Conservation (phyloP, 768 basidiomycete species). For the Trametes sanguinea region DNA sequence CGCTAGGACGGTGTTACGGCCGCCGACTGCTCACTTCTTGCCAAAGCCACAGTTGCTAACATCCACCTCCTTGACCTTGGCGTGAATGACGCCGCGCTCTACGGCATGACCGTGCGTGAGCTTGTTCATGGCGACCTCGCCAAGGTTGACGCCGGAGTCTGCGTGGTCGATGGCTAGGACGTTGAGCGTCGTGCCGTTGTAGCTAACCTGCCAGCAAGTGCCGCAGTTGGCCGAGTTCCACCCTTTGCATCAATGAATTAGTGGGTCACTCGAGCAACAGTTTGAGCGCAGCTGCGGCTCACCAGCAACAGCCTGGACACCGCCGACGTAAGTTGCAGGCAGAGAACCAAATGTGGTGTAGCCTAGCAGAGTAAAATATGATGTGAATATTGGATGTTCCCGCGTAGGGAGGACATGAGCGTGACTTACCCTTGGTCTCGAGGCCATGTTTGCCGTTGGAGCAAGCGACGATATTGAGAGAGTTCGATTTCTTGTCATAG, state of each 20-base stretch:
- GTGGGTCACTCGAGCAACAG: not conserved
- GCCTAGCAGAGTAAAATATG: not conserved
- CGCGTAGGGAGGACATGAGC: too few species aligned
- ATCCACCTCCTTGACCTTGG: slow-evolving; percentile 44
- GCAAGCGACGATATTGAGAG: slow-evolving; percentile 38
- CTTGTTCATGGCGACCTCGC: slow-evolving; percentile 35
- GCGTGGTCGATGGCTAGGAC: slow-evolving; percentile 35
- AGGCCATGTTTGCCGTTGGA: slow-evolving; percentile 42
- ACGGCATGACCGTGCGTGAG: slow-evolving; percentile 45
- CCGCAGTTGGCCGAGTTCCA: slow-evolving; percentile 36
- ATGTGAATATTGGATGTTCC: too few species aligned
- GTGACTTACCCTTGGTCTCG: slow-evolving; percentile 25
- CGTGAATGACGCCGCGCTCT: slow-evolving; percentile 49
- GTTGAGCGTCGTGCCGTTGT: slow-evolving; percentile 29
- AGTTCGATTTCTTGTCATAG: slow-evolving; percentile 35
- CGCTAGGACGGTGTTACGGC: not conserved
- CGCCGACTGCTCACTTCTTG: not conserved
- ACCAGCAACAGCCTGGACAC: slow-evolving; percentile 29
- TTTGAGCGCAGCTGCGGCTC: not conserved
- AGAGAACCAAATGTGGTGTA: slow-evolving; percentile 41
- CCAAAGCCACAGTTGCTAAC: slow-evolving; percentile 48
- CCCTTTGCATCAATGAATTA: slow-evolving; percentile 2
- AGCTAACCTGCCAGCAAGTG: slow-evolving; percentile 36
- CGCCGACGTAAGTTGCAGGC: slow-evolving; percentile 38
- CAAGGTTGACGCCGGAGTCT: slow-evolving; percentile 36